These are phyloP conservation scores for Dillenia suffruticosa DNA, from an alignment of 164 flowering plant species.

Conservation along the genomic window DNA sequence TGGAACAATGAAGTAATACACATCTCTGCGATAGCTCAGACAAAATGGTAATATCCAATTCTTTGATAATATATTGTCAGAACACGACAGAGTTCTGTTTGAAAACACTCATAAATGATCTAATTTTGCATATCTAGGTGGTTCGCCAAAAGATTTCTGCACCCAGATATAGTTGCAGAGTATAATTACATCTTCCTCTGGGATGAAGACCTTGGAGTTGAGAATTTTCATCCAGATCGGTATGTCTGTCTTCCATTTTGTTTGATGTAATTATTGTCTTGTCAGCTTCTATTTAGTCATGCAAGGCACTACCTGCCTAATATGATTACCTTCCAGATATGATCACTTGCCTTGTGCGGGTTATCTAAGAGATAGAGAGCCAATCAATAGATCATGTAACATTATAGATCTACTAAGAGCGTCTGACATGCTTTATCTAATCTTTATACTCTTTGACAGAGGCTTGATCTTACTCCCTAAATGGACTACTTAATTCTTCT, in stretches of 20 bases:
- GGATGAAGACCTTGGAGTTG: constrained; percentile 93
- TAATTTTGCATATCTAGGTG: constrained; percentile 47
- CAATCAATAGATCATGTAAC: no score
- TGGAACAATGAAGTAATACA: constrained; percentile 72
- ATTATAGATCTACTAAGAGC: no score
- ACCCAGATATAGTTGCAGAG: constrained; percentile 82
- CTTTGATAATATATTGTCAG: background rate
- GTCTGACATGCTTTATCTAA: no score
- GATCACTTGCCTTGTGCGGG: no score
- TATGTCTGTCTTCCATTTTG: constrained; percentile 18
- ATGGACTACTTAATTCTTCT: no score
- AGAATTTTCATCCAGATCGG: constrained; percentile 67
- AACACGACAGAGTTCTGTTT: no score
- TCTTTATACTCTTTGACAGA: no score
- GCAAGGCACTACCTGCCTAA: no score
- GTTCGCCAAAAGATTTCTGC: constrained; percentile 92
- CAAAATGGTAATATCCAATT: constrained; percentile 59
- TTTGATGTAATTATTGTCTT: background rate
- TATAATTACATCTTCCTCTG: constrained; percentile 77
- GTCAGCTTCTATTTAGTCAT: no score
- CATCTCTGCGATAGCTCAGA: constrained; percentile 70
- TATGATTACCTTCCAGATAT: no score
- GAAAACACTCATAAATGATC: background rate
- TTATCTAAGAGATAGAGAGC: no score
- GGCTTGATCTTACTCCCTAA: no score